Evolutionary conservation across 2,329 filamentous ascomycete species (phyloP).

Genomic region (Clathrospora elynae): DNA sequence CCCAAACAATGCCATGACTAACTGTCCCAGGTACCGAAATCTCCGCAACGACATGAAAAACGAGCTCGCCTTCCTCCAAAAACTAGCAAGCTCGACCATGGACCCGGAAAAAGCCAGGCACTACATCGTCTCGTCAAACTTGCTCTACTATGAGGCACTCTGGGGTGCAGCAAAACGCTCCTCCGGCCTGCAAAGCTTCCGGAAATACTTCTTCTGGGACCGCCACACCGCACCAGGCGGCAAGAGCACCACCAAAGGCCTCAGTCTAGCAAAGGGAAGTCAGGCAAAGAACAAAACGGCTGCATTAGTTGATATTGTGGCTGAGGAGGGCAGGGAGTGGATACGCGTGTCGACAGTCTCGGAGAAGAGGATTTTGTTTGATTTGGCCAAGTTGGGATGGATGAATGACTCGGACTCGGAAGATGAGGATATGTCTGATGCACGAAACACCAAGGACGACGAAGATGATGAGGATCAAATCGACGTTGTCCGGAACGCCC

Average conservation of each 20-base stretch:
- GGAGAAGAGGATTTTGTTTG: conserved; percentile 67
- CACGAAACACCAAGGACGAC: conserved; percentile 37
- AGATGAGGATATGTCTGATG: conserved; percentile 49
- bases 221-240: conserved; percentile 22
- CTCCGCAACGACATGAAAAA: conserved; percentile 44
- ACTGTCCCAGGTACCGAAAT: conserved; percentile 22
- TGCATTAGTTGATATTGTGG: conserved; percentile 68
- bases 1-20: neutral
- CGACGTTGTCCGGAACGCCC: conserved; percentile 65
- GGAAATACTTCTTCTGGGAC: conserved; percentile 47
- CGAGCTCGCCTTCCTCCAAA: conserved; percentile 43
- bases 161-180: conserved; percentile 67
- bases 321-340: conserved; percentile 67
- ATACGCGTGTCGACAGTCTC: conserved; percentile 70
- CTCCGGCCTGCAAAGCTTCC: conserved; percentile 61
- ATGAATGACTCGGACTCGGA: conserved; percentile 53
- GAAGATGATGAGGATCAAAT: conserved; percentile 60
- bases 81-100: conserved; percentile 30
- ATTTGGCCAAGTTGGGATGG: conserved; percentile 71
- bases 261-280: conserved; percentile 37
- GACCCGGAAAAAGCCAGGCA: conserved; percentile 52
- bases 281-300: conserved; percentile 54
- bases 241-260: conserved; percentile 32
- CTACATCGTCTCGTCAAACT: conserved; percentile 67
- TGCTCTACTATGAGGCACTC: conserved; percentile 67